A percentile compares a stretch with the other conserved stretches of the same genome.
These are phyloP conservation scores for Neurospora sp. DNA, from an alignment of 495 filamentous ascomycete species.

Conservation along the genomic window DNA sequence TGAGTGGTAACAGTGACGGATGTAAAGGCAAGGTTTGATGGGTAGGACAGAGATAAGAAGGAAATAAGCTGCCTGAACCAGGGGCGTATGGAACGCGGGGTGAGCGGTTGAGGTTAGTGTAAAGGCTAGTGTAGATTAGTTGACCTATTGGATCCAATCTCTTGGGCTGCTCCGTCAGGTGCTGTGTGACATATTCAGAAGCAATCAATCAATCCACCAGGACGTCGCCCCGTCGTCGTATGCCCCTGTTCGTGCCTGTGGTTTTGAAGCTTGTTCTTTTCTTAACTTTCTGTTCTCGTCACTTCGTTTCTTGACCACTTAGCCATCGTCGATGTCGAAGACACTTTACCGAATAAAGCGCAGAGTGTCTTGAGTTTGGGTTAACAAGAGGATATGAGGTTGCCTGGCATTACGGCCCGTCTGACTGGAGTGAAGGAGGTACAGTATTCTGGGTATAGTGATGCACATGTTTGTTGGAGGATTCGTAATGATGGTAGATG, in stretches of 20 bases:
- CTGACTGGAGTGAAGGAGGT: not conserved
- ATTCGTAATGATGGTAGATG: not conserved
- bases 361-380: not conserved
- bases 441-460: not conserved
- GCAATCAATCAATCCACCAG: not conserved
- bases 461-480: not conserved
- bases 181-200: not conserved
- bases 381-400: not conserved
- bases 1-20: not conserved
- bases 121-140: not conserved
- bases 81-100: not conserved
- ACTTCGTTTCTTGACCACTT: not conserved
- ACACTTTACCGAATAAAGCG: not conserved
- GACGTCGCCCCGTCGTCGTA: not conserved
- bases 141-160: not conserved
- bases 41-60: not conserved
- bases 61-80: not conserved
- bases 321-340: not conserved
- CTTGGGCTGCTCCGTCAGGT: not conserved
- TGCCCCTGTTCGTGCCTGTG: not conserved
- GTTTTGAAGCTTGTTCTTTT: not conserved
- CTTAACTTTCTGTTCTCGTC: no score
- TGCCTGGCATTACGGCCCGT: not conserved
- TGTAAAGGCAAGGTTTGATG: not conserved
- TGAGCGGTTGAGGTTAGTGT: not conserved